phyloP scores from a whole-genome alignment of 345 rosid species.

The Eucalyptus tenuipes region DNA sequence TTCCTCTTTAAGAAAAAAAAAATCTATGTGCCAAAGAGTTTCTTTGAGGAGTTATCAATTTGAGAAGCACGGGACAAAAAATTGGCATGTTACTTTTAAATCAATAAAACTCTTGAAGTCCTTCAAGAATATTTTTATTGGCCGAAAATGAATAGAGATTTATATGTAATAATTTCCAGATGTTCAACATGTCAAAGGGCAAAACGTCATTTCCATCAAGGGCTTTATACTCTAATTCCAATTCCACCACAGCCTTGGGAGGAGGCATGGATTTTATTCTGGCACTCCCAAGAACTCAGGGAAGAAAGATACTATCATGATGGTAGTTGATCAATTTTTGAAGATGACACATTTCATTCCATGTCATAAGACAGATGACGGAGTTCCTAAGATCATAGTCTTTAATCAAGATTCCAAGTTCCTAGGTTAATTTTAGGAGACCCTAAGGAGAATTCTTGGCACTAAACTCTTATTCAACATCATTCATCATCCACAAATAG shows the following conservation, averaged over 20 bases:
- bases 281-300: neutral
- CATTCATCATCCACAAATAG: neutral
- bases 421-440: neutral
- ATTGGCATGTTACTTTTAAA: neutral
- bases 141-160: neutral
- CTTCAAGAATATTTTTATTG: neutral
- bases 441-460: neutral
- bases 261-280: neutral
- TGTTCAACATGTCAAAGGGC: neutral
- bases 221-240: neutral
- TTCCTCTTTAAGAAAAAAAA: neutral
- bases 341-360: neutral
- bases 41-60: neutral
- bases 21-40: neutral
- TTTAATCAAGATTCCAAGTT: neutral
- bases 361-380: neutral
- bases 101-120: neutral
- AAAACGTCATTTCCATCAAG: neutral
- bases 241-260: neutral
- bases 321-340: neutral
- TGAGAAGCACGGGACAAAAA: rapidly evolving
- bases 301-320: neutral
- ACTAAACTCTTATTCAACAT: neutral
- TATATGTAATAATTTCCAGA: neutral
- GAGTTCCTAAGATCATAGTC: neutral